These are phyloP conservation scores for Escovopsis sp. DNA, from an alignment of 2,329 filamentous ascomycete genomes.

Conservation along the genomic window DNA sequence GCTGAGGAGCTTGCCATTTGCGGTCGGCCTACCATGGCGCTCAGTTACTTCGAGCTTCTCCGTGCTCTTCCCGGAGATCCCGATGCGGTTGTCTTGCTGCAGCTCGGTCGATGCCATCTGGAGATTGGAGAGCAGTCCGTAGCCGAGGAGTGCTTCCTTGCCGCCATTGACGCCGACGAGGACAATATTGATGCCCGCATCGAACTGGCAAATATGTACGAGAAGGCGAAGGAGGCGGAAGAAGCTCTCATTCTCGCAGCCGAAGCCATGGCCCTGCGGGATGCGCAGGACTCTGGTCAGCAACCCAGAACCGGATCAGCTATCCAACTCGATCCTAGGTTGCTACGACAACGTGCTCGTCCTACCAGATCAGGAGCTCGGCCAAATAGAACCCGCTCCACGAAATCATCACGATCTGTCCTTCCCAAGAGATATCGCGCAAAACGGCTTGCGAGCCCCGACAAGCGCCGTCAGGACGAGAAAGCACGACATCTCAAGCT, in stretches of 20 bases:
- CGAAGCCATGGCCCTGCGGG: slow-evolving; percentile 54
- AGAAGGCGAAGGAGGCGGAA: slow-evolving; percentile 56
- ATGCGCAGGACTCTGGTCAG: slow-evolving; percentile 22
- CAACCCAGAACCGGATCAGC: neutral
- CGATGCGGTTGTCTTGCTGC: slow-evolving; percentile 38
- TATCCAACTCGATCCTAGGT: neutral
- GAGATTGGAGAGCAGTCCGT: slow-evolving; percentile 46
- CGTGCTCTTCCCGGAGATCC: slow-evolving; percentile 31
- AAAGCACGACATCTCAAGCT: slow-evolving; percentile 25
- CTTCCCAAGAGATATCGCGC: slow-evolving; percentile 30
- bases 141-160: slow-evolving; percentile 65
- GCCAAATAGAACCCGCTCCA: neutral
- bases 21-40: slow-evolving; percentile 23
- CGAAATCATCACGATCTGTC: slow-evolving; percentile 5
- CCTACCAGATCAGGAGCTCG: slow-evolving; percentile 2
- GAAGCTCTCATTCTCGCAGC: slow-evolving; percentile 65
- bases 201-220: slow-evolving; percentile 73
- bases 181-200: slow-evolving; percentile 63
- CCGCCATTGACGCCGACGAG: slow-evolving; percentile 57
- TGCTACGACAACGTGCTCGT: neutral
- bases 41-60: slow-evolving; percentile 43
- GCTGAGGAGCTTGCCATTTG: slow-evolving; percentile 28
- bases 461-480: slow-evolving; percentile 30
- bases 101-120: slow-evolving; percentile 55
- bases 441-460: slow-evolving; percentile 29